phyloP scores from a whole-genome alignment of 208 protist genomes.

The Trypanosoma vivax region DNA sequence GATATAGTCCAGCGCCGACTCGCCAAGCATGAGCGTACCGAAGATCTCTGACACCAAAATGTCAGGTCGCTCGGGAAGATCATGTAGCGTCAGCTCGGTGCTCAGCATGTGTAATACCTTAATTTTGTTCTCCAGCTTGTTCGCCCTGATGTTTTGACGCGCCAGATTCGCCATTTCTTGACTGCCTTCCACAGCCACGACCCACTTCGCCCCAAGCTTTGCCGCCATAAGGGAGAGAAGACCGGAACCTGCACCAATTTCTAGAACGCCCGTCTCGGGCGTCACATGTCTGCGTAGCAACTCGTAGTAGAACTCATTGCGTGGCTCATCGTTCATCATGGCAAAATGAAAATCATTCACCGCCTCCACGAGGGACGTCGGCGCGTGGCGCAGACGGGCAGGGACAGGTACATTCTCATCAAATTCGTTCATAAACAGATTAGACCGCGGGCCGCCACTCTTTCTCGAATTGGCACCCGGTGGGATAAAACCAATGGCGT shows the following conservation, averaged over 20 bases:
- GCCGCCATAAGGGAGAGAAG: constrained; percentile 90
- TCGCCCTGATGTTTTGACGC: constrained; percentile 60
- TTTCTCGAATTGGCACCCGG: constrained; percentile 5
- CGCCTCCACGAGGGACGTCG: constrained; percentile 68
- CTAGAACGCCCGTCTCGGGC: constrained; percentile 80
- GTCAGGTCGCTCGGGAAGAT: constrained; percentile 67
- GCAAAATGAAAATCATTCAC: constrained; percentile 94
- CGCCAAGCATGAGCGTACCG: constrained; percentile 88
- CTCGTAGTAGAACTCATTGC: constrained; percentile 89
- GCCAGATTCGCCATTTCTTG: constrained; percentile 77
- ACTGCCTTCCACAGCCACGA: constrained; percentile 88
- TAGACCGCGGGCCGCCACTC: background rate
- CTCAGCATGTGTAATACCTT: constrained; percentile 87
- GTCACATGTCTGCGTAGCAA: constrained; percentile 67
- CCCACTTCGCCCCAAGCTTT: constrained; percentile 82
- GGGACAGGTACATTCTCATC: constrained; percentile 71
- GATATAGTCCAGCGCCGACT: constrained; percentile 90
- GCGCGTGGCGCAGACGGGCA: constrained; percentile 45
- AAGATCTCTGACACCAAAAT: constrained; percentile 91
- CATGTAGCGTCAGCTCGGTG: constrained; percentile 55
- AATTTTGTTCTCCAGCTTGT: constrained; percentile 64
- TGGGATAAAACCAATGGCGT: constrained; percentile 20
- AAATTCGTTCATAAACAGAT: constrained; percentile 68
- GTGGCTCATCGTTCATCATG: constrained; percentile 89
- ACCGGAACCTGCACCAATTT: constrained; percentile 89